Evolutionary conservation across 1,284 basidiomycete species (phyloP).

Genomic region (Marasmius fiardii): DNA sequence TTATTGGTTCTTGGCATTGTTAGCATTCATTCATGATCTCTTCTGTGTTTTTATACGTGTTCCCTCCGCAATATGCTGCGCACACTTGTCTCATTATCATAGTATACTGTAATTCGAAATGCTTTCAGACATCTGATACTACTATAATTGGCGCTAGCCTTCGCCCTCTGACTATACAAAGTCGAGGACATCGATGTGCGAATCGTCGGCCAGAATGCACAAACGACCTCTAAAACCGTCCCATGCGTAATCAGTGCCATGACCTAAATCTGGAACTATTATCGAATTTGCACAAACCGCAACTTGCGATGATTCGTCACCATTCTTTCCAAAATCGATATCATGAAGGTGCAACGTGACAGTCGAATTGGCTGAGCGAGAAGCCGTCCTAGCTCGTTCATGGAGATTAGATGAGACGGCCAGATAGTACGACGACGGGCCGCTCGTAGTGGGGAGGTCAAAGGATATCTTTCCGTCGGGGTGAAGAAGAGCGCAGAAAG

Average conservation of each 20-base stretch:
- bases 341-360: background rate
- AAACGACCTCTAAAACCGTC: background rate
- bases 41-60: background rate
- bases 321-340: background rate
- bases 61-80: constrained; percentile 3
- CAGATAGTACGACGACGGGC: background rate
- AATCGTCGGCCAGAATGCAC: background rate
- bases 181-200: background rate
- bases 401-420: background rate
- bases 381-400: background rate
- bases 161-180: too few relatives aligned
- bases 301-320: background rate
- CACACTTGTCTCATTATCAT: constrained; percentile 3
- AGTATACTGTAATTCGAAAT: constrained; percentile 12
- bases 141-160: too few relatives aligned
- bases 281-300: background rate
- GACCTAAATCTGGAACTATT: background rate
- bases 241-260: background rate
- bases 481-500: background rate
- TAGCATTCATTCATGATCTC: constrained; percentile 1
- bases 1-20: background rate
- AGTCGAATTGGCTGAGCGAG: background rate
- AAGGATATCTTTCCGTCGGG: background rate
- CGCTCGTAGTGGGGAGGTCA: background rate
- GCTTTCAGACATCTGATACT: too few relatives aligned